Conservation (phyloP, 2,329 filamentous ascomycete species). For the Dactylellina parvicollis region DNA sequence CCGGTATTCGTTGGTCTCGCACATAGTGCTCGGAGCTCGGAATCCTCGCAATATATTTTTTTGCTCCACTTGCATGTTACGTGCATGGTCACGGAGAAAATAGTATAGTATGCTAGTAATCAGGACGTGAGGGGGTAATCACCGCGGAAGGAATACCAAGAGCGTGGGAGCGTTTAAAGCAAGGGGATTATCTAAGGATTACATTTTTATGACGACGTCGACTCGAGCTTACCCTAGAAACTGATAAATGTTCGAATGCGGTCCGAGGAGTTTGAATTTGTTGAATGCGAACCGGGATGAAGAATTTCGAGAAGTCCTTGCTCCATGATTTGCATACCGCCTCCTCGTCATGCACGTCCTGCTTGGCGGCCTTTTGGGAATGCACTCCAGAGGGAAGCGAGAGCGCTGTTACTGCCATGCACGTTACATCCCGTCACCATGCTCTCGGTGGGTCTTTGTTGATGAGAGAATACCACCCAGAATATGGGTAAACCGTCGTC, state of each 20-base stretch:
- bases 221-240: too few species aligned
- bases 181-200: too few species aligned
- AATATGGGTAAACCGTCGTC: background rate
- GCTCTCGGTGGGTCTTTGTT: slow-evolving; percentile 21
- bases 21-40: slow-evolving; percentile 42
- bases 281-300: too few species aligned
- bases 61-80: background rate
- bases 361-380: background rate
- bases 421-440: slow-evolving; percentile 37
- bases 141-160: too few species aligned
- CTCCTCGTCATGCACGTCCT: background rate
- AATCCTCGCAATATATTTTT: background rate
- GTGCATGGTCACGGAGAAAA: too few species aligned
- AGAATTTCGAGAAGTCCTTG: background rate
- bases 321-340: background rate
- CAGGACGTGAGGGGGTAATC: too few species aligned
- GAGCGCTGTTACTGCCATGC: slow-evolving; percentile 14
- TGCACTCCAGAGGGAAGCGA: slow-evolving; percentile 3
- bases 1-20: slow-evolving; percentile 12
- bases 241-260: too few species aligned
- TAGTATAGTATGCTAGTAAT: too few species aligned
- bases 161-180: too few species aligned
- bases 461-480: background rate
- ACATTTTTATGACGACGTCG: too few species aligned
- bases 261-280: too few species aligned